Percentiles rank a stretch among this genome's conserved stretches.
These are phyloP conservation scores for Phialophora expanda DNA, from an alignment of 2,329 filamentous ascomycete species.

Conservation along the genomic window DNA sequence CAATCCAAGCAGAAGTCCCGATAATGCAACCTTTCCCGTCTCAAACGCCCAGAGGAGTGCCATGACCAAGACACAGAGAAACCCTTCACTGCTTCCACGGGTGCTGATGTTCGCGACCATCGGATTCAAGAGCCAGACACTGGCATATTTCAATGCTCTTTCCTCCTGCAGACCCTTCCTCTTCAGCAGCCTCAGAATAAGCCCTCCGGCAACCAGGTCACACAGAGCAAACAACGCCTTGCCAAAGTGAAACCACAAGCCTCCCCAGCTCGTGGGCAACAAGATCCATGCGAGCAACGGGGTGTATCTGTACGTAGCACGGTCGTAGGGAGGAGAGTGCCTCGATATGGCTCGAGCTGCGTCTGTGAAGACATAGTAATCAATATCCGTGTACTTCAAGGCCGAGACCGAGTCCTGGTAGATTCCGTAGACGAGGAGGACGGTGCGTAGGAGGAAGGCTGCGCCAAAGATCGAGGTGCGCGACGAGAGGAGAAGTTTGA, in stretches of 20 bases:
- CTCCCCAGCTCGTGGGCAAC: constrained; percentile 72
- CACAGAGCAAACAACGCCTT: constrained; percentile 84
- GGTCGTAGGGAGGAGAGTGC: constrained; percentile 77
- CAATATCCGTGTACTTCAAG: constrained; percentile 97
- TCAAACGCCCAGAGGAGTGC: constrained; percentile 82
- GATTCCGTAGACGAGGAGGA: constrained; percentile 82
- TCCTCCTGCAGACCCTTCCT: constrained; percentile 55
- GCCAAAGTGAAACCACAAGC: constrained; percentile 76
- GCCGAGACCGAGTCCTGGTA: constrained; percentile 92
- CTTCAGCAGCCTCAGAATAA: constrained; percentile 66
- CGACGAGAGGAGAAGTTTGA: constrained; percentile 43
- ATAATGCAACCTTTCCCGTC: constrained; percentile 64
- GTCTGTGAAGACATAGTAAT: constrained; percentile 98
- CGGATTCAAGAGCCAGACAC: constrained; percentile 92
- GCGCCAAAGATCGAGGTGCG: constrained; percentile 45
- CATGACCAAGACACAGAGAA: constrained; percentile 83
- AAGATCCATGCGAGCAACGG: constrained; percentile 91
- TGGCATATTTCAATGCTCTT: constrained; percentile 74
- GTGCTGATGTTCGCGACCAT: constrained; percentile 99
- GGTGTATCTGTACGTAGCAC: constrained; percentile 96
- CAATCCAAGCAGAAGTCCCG: constrained; percentile 77
- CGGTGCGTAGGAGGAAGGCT: constrained; percentile 67
- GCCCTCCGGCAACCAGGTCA: constrained; percentile 82
- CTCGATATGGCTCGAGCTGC: constrained; percentile 76
- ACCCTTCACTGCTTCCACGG: constrained; percentile 87